A percentile compares a stretch with the other conserved stretches of the same genome.
phyloP scores from a whole-genome alignment of 2,329 filamentous ascomycete species.

The Diaporthe caulivora region DNA sequence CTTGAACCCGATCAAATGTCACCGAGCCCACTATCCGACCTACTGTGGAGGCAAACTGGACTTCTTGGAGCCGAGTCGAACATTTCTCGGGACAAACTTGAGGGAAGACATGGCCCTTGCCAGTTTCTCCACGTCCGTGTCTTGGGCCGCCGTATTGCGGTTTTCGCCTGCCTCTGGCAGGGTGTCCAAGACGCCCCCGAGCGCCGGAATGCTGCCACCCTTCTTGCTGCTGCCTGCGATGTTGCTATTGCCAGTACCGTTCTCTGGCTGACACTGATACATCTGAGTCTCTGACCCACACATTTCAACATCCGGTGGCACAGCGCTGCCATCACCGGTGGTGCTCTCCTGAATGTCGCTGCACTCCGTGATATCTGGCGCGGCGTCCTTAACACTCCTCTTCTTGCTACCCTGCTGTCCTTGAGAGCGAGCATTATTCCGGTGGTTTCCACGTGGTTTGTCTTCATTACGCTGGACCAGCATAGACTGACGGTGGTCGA shows the following conservation, averaged over 20 bases:
- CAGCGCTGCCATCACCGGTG: slow-evolving; percentile 1
- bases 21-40: slow-evolving; percentile 18
- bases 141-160: slow-evolving; percentile 44
- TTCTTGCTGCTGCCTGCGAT: slow-evolving; percentile 9
- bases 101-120: slow-evolving; percentile 78
- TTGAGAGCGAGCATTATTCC: slow-evolving; percentile 38
- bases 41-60: slow-evolving; percentile 65
- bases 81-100: slow-evolving; percentile 76
- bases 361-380: neutral
- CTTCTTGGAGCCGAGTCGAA: slow-evolving; percentile 73
- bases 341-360: neutral
- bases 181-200: neutral
- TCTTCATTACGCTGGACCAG: slow-evolving; percentile 66
- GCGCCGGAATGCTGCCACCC: neutral
- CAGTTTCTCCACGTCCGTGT: slow-evolving; percentile 73
- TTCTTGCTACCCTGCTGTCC: slow-evolving; percentile 48
- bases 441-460: slow-evolving; percentile 57
- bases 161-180: neutral
- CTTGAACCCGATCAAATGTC: neutral
- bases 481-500: slow-evolving; percentile 86
- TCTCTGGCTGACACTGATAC: neutral
- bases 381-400: slow-evolving; percentile 30
- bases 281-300: slow-evolving; percentile 1
- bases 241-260: neutral
- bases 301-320: slow-evolving; percentile 10